phyloP scores from a whole-genome alignment of 306 rosid species.

The Hippophae gyantsensis region DNA sequence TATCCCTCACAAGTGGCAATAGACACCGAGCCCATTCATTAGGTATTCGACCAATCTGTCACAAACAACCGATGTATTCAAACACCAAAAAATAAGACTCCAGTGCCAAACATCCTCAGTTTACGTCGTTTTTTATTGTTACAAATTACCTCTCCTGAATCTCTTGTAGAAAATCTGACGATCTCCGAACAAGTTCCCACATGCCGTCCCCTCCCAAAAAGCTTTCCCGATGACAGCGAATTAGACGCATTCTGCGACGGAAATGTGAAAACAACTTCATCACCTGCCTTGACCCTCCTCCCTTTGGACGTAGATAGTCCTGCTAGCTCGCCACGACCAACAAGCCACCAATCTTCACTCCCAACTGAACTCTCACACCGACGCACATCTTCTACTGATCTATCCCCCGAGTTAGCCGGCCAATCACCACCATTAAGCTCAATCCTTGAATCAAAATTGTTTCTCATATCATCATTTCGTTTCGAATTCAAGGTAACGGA shows the following conservation, averaged over 20 bases:
- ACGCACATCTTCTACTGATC: conserved; percentile 13
- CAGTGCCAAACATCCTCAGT: background rate
- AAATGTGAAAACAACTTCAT: conserved; percentile 58
- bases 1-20: conserved; percentile 74
- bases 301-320: conserved; percentile 87
- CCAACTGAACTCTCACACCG: conserved; percentile 19
- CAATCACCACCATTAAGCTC: conserved; percentile 18
- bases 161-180: conserved; percentile 62
- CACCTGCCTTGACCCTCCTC: conserved; percentile 53
- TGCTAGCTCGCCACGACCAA: conserved; percentile 47
- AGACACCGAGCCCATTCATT: conserved; percentile 94
- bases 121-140: background rate
- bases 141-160: conserved; percentile 62
- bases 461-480: conserved; percentile 6
- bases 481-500: conserved; percentile 11
- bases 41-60: conserved; percentile 89
- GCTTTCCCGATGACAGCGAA: conserved; percentile 51
- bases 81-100: conserved; percentile 14
- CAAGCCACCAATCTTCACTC: conserved; percentile 62
- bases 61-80: conserved; percentile 12
- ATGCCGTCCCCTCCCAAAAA: conserved; percentile 48
- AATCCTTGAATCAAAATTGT: background rate
- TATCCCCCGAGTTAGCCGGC: conserved; percentile 16
- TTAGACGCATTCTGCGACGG: conserved; percentile 29
- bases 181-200: conserved; percentile 58